A percentile compares a stretch with the other conserved stretches of the same genome.
Evolutionary conservation across 306 rosid species (phyloP).

Genomic region (Psophocarpus tetragonolobus): DNA sequence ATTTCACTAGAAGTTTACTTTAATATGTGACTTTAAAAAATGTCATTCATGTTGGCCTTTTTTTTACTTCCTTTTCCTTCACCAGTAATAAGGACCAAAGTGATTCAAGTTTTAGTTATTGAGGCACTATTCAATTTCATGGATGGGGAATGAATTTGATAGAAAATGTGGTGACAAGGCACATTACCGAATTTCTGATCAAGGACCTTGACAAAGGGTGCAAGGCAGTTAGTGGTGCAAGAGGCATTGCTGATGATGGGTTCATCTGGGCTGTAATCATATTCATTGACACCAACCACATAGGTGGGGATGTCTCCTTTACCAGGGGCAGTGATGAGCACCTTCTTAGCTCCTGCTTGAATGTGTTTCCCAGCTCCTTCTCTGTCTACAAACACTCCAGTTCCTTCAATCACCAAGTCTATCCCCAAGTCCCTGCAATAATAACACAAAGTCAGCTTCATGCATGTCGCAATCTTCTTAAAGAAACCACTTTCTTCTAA

Average conservation of each 20-base stretch:
- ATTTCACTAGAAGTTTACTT: neutral
- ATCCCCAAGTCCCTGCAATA: conserved; percentile 73
- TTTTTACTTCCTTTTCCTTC: neutral
- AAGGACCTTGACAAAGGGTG: conserved; percentile 97
- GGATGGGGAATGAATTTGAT: neutral
- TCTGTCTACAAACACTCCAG: conserved; percentile 95
- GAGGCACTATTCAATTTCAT: neutral
- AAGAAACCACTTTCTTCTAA: neutral
- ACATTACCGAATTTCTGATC: conserved; percentile 85
- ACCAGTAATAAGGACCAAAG: neutral
- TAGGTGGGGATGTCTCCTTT: conserved; percentile 98
- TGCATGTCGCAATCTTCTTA: neutral
- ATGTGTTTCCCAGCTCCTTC: conserved; percentile 98
- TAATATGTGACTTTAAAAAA: neutral
- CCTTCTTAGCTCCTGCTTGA: conserved; percentile 95
- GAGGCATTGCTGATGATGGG: conserved; percentile 97
- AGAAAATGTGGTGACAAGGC: neutral
- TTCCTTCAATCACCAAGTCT: conserved; percentile 96
- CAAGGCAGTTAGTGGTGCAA: conserved; percentile 99
- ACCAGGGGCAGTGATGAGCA: conserved; percentile 96
- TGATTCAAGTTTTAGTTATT: neutral
- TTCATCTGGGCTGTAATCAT: conserved; percentile 64
- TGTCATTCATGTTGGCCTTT: neutral
- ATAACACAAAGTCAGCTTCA: neutral
- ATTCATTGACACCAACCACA: conserved; percentile 93